Conservation (phyloP, 148 eudicot genomes). For the Talinum fruticosum region DNA sequence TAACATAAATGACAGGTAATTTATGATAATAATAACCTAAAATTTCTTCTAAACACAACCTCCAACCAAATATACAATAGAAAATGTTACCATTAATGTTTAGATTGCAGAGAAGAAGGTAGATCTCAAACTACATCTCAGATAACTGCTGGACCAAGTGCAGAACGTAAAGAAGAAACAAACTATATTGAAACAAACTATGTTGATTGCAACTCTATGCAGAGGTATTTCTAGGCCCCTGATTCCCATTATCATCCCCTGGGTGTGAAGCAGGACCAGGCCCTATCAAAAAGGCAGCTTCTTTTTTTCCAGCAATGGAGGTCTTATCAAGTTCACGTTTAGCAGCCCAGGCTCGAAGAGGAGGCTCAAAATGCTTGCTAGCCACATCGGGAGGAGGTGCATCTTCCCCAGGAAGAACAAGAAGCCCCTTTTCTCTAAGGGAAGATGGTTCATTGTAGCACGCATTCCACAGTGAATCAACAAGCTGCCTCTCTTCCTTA, state of each 20-base stretch:
- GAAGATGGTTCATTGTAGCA: slow-evolving; percentile 68
- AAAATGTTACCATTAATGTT: too few relatives aligned
- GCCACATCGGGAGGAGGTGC: slow-evolving; percentile 83
- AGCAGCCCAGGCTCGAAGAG: slow-evolving; percentile 81
- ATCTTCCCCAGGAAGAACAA: slow-evolving; percentile 77
- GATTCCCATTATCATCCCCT: neutral
- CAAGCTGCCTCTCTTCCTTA: slow-evolving; percentile 75
- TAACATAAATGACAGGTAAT: too few relatives aligned
- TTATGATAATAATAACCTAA: too few relatives aligned
- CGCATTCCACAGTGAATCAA: slow-evolving; percentile 73
- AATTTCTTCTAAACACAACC: too few relatives aligned
- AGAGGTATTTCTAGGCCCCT: slow-evolving; percentile 5
- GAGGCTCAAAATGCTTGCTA: slow-evolving; percentile 67
- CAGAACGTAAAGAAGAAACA: neutral
- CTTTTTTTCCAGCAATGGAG: slow-evolving; percentile 45
- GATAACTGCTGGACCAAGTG: neutral
- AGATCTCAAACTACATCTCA: neutral
- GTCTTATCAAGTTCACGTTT: slow-evolving; percentile 30
- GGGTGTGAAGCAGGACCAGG: slow-evolving; percentile 30
- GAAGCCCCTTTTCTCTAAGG: slow-evolving; percentile 69
- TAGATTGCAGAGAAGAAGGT: neutral
- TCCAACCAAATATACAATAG: too few relatives aligned
- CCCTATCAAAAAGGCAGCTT: slow-evolving; percentile 61
- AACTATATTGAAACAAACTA: neutral
- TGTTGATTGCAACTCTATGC: neutral